Evolutionary conservation across 2,329 filamentous ascomycete genomes (phyloP).

Genomic region (Verticillium dahliae): DNA sequence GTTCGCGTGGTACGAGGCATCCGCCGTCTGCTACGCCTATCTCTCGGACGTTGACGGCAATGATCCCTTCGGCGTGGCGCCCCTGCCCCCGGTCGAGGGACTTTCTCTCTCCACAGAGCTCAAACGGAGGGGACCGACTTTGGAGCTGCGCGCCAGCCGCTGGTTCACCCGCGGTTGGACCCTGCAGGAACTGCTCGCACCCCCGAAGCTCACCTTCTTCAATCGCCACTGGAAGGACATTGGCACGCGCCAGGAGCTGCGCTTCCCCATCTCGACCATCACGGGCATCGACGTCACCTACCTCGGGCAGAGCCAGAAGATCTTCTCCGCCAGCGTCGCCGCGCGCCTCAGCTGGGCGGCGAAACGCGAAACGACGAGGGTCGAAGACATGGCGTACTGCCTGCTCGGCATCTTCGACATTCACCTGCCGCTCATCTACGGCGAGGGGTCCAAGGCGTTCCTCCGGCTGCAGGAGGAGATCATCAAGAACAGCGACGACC

Average conservation of each 20-base stretch:
- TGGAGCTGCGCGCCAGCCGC: conserved; percentile 3
- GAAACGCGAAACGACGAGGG: conserved; percentile 14
- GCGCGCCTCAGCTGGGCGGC: conserved; percentile 23
- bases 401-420: conserved; percentile 24
- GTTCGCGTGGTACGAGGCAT: conserved; percentile 23
- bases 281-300: background rate
- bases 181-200: conserved; percentile 59
- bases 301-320: background rate
- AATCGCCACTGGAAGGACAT: conserved; percentile 4
- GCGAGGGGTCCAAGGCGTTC: conserved; percentile 18
- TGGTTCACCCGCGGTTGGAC: conserved; percentile 46
- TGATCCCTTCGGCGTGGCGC: background rate
- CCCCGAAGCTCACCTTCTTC: conserved; percentile 17
- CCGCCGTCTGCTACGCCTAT: conserved; percentile 25
- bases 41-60: conserved; percentile 18
- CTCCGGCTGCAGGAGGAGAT: conserved; percentile 17
- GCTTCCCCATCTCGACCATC: background rate
- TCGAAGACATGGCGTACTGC: conserved; percentile 23
- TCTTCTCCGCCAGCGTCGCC: background rate
- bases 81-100: background rate
- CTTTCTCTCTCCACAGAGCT: background rate
- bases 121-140: background rate
- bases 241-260: conserved; percentile 14
- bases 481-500: conserved; percentile 12
- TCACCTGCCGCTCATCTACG: conserved; percentile 24